These are phyloP conservation scores for Sporothrix globosa DNA, from an alignment of 2,329 filamentous ascomycete genomes.

Conservation along the genomic window DNA sequence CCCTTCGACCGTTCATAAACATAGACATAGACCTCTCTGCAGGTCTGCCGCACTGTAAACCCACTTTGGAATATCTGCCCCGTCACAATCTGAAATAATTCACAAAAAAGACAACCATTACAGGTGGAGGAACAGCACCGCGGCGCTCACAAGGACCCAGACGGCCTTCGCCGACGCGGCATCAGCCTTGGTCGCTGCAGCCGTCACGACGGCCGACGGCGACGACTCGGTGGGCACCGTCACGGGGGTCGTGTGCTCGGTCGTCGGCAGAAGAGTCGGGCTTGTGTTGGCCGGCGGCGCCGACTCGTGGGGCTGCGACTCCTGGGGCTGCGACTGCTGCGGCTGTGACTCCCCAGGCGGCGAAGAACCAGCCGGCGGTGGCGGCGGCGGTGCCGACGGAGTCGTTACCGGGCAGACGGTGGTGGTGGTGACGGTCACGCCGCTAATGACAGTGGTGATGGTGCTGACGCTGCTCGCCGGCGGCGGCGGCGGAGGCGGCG, in stretches of 20 bases:
- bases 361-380: background rate
- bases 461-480: background rate
- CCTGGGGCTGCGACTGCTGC: background rate
- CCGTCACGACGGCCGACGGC: background rate
- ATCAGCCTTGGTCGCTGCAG: background rate
- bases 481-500: background rate
- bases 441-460: background rate
- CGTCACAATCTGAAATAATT: background rate
- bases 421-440: background rate
- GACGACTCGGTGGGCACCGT: background rate
- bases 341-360: background rate
- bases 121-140: conserved; percentile 2
- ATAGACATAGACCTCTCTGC: background rate
- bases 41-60: background rate
- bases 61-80: background rate
- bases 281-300: background rate
- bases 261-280: background rate
- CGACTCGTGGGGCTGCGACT: background rate
- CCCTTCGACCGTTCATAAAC: background rate
- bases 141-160: background rate
- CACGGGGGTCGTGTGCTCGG: background rate
- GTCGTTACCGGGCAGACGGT: background rate
- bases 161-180: background rate
- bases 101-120: background rate
- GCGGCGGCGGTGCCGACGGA: background rate